A percentile compares a stretch with the other conserved stretches of the same genome.
phyloP scores from a whole-genome alignment of 75 land plant species.

The Ceratopteris richardii region DNA sequence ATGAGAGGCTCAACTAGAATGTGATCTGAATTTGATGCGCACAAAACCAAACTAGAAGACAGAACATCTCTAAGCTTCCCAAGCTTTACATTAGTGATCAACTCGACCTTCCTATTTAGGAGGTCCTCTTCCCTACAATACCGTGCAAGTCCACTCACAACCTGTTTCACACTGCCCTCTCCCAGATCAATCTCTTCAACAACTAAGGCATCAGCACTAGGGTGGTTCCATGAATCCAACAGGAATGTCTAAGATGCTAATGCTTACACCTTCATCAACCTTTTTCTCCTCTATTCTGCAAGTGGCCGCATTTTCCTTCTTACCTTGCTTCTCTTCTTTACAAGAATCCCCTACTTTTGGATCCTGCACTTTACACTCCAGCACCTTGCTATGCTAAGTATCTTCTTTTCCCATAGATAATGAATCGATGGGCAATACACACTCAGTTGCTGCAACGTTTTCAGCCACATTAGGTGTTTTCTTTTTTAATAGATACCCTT shows the following conservation, averaged over 20 bases:
- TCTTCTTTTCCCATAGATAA: constrained; percentile 21
- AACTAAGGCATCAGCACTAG: constrained; percentile 87
- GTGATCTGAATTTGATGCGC: constrained; percentile 94
- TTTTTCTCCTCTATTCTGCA: constrained; percentile 31
- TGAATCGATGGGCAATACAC: not conserved
- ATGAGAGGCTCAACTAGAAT: constrained; percentile 70
- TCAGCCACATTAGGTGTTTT: constrained; percentile 6
- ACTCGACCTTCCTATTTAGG: constrained; percentile 70
- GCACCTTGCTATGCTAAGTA: not conserved
- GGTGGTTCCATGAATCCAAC: constrained; percentile 97
- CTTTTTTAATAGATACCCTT: constrained; percentile 19
- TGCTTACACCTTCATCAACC: constrained; percentile 44
- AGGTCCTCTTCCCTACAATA: constrained; percentile 65
- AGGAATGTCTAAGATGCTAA: constrained; percentile 60
- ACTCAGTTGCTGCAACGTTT: constrained; percentile 11
- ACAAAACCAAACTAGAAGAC: constrained; percentile 89
- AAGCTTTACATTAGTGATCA: constrained; percentile 90
- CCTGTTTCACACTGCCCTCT: constrained; percentile 69
- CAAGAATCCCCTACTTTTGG: not conserved
- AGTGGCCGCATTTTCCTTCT: constrained; percentile 34
- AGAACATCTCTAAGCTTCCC: constrained; percentile 93
- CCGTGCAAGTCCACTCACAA: constrained; percentile 98
- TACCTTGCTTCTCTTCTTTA: constrained; percentile 25
- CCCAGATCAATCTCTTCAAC: constrained; percentile 98
- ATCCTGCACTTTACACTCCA: not conserved